A percentile compares a stretch with the other conserved stretches of the same genome.
Evolutionary conservation across 2,329 filamentous ascomycete genomes (phyloP).

Genomic region (Arthrobotrys sphaeroides): DNA sequence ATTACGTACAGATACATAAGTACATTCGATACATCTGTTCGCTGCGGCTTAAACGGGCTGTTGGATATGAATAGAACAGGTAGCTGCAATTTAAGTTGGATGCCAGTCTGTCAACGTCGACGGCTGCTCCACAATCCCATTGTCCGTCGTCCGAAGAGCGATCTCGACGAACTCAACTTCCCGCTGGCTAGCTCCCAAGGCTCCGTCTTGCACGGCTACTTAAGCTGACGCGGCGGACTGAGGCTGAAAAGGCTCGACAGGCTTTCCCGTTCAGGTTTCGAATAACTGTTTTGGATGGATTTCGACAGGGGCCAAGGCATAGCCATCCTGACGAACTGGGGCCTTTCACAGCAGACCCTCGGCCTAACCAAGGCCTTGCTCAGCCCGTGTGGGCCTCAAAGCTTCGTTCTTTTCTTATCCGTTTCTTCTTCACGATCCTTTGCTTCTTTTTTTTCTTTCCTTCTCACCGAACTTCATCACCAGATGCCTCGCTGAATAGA

Average conservation of each 20-base stretch:
- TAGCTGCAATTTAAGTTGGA: neutral
- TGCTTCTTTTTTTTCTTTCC: neutral
- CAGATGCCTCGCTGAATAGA: conserved; percentile 8
- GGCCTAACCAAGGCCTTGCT: neutral
- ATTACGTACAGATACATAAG: too few relatives aligned
- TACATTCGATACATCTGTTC: neutral
- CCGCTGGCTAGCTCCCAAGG: neutral
- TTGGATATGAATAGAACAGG: neutral
- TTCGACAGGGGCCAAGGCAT: conserved; percentile 13
- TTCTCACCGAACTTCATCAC: neutral
- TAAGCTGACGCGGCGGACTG: conserved; percentile 10
- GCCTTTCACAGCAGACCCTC: neutral
- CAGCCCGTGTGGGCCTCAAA: neutral
- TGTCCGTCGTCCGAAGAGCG: neutral
- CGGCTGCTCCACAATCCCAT: neutral
- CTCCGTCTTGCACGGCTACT: conserved; percentile 2
- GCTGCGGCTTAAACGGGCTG: neutral
- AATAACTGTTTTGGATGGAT: conserved; percentile 19
- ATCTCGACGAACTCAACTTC: neutral
- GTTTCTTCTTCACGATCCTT: neutral
- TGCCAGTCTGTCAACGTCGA: neutral
- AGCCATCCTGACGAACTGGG: conserved; percentile 8
- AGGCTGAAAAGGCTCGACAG: conserved; percentile 16
- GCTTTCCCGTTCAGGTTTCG: conserved; percentile 5
- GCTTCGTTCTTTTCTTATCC: neutral